These are phyloP conservation scores for Suhomyces kilbournensis DNA, from an alignment of 805 yeast species.

Conservation along the genomic window DNA sequence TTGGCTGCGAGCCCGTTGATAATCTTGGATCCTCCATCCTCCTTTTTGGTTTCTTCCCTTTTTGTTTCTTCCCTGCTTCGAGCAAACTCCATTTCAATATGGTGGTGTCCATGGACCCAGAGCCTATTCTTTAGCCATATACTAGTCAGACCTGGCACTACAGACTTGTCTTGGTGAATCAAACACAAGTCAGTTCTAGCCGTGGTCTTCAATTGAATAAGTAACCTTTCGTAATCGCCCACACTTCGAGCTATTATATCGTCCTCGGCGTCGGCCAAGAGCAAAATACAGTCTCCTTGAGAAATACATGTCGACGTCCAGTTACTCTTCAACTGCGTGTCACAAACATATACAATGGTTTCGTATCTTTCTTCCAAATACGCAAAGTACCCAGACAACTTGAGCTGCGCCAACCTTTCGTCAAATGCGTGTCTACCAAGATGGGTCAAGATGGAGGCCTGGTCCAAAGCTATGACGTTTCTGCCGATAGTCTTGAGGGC, in stretches of 20 bases:
- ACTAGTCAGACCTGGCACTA: constrained; percentile 80
- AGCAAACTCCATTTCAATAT: constrained; percentile 63
- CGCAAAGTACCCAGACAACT: constrained; percentile 84
- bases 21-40: constrained; percentile 17
- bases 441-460: constrained; percentile 72
- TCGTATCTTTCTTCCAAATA: constrained; percentile 87
- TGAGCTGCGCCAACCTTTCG: constrained; percentile 70
- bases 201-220: constrained; percentile 72
- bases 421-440: constrained; percentile 93
- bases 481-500: constrained; percentile 73
- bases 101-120: constrained; percentile 95
- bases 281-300: constrained; percentile 91
- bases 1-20: constrained; percentile 37
- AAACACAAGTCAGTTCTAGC: constrained; percentile 86
- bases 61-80: constrained; percentile 16
- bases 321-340: constrained; percentile 72
- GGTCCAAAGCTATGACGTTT: constrained; percentile 76
- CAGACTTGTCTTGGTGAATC: constrained; percentile 78
- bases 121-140: constrained; percentile 80
- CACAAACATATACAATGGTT: constrained; percentile 86
- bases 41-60: constrained; percentile 14
- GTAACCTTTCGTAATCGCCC: constrained; percentile 81
- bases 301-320: constrained; percentile 94
- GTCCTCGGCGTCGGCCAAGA: constrained; percentile 79
- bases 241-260: constrained; percentile 55